Base-by-base conservation (phyloP, 2,329 filamentous ascomycete genomes). In the Apiospora hydei region DNA sequence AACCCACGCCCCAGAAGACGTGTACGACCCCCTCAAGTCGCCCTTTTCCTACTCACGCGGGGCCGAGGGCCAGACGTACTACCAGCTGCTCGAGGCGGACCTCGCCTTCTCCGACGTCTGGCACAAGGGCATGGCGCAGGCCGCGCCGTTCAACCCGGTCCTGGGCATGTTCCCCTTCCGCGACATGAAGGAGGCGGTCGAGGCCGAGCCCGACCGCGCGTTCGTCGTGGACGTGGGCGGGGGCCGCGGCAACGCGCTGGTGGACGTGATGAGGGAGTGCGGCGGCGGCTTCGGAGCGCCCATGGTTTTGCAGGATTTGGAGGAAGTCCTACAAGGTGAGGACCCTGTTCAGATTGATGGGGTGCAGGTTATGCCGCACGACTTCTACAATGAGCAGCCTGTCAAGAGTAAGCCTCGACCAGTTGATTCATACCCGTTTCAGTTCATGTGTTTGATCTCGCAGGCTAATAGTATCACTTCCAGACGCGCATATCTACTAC, bases 81-180 rank as follows among this genome's bases (percentile, higher is more conserved):
- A 81, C 24, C 80, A 82, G 69, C 73, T 80, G 2, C 71, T 82
- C 8, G 80, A 82, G 16, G 66, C 74, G 4, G 75, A 81, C 49
- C 74, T 73, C 8, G 77, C 79, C 53, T 75, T 75, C n/a, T 78
- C 80, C 8, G 75, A 77, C 18, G 73, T 81, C n/a, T 82, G 81
- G 81, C 81, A 82, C 69, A 73, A 74, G 24, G 79, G 77, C 57
- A 77, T 82, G 74, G 76, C 78, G 49, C 76, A 76, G 66, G 76
- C 79, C 24, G 80, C 81, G 21, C 76, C 80, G 68, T 68, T 80
- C 26, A 82, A 82, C 76, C 81, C 81, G 10, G 78, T 82, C 18
- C 53, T 74, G 3, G 81, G 80, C 69, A 82, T 82, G 81, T 82
- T 82, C n/a, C 81, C 80, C 0, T 82, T 81, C 69, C 72, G 74